Conservation (phyloP, 495 filamentous ascomycete genomes). For the Parathielavia hyrcaniae region DNA sequence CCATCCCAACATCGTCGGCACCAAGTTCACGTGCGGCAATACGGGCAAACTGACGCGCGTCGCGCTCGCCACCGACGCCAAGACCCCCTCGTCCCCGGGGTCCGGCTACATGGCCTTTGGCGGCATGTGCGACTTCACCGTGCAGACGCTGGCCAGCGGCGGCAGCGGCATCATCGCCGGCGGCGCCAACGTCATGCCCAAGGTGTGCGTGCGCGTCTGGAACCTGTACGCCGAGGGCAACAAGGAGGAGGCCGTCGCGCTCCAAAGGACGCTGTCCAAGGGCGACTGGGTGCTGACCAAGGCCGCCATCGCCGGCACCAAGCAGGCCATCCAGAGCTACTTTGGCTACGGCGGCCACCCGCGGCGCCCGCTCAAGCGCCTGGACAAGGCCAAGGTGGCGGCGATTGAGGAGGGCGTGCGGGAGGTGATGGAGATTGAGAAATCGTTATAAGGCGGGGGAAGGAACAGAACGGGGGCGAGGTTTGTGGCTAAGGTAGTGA, state of each 20-base stretch:
- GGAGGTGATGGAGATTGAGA: constrained; percentile 57
- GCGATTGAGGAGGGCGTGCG: constrained; percentile 65
- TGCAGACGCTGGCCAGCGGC: constrained; percentile 73
- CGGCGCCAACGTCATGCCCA: constrained; percentile 80
- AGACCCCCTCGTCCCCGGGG: constrained; percentile 57
- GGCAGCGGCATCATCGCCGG: constrained; percentile 82
- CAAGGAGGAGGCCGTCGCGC: constrained; percentile 63
- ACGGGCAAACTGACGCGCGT: constrained; percentile 85
- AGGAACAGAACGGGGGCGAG: neutral
- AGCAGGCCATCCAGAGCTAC: constrained; percentile 74
- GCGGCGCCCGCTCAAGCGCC: constrained; percentile 61
- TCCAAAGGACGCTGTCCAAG: constrained; percentile 64
- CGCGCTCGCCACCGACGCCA: constrained; percentile 67
- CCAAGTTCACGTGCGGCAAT: constrained; percentile 88
- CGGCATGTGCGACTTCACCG: constrained; percentile 80
- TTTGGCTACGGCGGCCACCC: constrained; percentile 81
- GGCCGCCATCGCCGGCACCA: constrained; percentile 78
- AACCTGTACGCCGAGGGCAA: constrained; percentile 67
- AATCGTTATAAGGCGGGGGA: constrained; percentile 32
- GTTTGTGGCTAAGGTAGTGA: neutral
- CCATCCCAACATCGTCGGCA: constrained; percentile 79
- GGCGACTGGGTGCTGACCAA: constrained; percentile 86
- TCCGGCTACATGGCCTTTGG: constrained; percentile 80
- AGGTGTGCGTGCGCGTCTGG: constrained; percentile 77
- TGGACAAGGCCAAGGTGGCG: constrained; percentile 54